phyloP scores from a whole-genome alignment of 441 rosid species.

The Populus hybrid region DNA sequence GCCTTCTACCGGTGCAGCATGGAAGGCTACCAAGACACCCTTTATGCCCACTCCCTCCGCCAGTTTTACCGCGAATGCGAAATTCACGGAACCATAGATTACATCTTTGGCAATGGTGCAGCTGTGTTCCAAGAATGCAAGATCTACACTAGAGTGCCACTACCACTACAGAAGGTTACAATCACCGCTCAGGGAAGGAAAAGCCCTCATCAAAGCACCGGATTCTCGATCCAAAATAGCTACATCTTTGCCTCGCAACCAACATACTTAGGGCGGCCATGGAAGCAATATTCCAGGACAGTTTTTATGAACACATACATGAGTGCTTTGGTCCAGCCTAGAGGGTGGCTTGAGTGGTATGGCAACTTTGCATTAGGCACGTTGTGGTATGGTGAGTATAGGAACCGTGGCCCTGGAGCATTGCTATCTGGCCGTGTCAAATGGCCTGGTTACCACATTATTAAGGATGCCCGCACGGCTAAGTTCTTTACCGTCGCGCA shows the following conservation, averaged over 20 bases:
- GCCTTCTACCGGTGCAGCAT: slow-evolving; percentile 72
- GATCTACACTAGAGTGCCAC: slow-evolving; percentile 56
- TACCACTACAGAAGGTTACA: slow-evolving; percentile 59
- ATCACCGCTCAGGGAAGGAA: slow-evolving; percentile 82
- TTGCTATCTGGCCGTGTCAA: slow-evolving; percentile 34
- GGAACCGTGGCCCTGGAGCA: slow-evolving; percentile 64
- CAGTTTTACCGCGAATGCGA: slow-evolving; percentile 78
- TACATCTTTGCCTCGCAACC: slow-evolving; percentile 48
- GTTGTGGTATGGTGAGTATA: slow-evolving; percentile 63
- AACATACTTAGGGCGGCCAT: slow-evolving; percentile 75
- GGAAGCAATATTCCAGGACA: slow-evolving; percentile 76
- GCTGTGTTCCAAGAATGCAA: slow-evolving; percentile 74
- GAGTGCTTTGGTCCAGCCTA: slow-evolving; percentile 47
- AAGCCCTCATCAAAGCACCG: slow-evolving; percentile 73
- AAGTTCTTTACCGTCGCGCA: slow-evolving; percentile 56
- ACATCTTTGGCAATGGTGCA: slow-evolving; percentile 86
- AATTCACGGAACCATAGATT: slow-evolving; percentile 75
- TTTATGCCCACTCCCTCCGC: slow-evolving; percentile 66
- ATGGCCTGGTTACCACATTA: slow-evolving; percentile 65
- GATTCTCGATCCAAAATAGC: slow-evolving; percentile 70
- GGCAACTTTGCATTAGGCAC: slow-evolving; percentile 59
- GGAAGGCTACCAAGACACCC: slow-evolving; percentile 79
- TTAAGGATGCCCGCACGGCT: slow-evolving; percentile 41
- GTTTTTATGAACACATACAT: slow-evolving; percentile 56
- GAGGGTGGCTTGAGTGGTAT: slow-evolving; percentile 76